Conservation (phyloP, 345 rosid genomes). For the Brassica napus region DNA sequence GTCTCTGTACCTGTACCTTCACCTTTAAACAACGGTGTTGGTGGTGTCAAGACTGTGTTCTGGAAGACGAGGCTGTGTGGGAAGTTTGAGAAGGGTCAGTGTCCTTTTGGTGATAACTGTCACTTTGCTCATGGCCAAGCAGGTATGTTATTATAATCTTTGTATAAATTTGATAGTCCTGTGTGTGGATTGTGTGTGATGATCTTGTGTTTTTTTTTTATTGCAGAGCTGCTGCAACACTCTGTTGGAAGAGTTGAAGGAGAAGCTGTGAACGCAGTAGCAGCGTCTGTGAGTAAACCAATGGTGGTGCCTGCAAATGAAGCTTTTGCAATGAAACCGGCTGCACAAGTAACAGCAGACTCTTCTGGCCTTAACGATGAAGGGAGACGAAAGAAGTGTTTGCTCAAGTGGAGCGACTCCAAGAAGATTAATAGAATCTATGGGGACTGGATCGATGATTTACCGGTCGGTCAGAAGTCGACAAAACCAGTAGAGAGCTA, state of each 20-base stretch:
- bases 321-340: slow-evolving; percentile 43
- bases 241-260: slow-evolving; percentile 56
- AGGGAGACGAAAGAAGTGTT: slow-evolving; percentile 55
- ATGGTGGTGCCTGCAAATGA: slow-evolving; percentile 40
- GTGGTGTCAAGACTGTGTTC: slow-evolving; percentile 56
- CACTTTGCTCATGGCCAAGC: slow-evolving; percentile 94
- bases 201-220: slow-evolving; percentile 15
- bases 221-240: slow-evolving; percentile 55
- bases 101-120: slow-evolving; percentile 91
- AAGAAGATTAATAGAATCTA: slow-evolving; percentile 87
- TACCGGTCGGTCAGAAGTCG: slow-evolving; percentile 56
- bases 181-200: slow-evolving; percentile 13
- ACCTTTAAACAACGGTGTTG: slow-evolving; percentile 38
- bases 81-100: slow-evolving; percentile 81
- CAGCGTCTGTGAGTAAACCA: slow-evolving; percentile 44
- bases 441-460: slow-evolving; percentile 93
- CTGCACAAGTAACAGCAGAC: slow-evolving; percentile 26
- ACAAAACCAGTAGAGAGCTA: slow-evolving; percentile 54
- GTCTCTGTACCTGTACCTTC: not conserved
- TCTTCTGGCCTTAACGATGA: slow-evolving; percentile 52
- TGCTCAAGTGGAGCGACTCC: slow-evolving; percentile 73
- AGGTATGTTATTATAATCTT: slow-evolving; percentile 47
- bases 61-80: slow-evolving; percentile 95
- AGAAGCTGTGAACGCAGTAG: slow-evolving; percentile 46
- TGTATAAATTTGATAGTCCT: not conserved